Percentiles rank a stretch among this genome's conserved stretches.
These are phyloP conservation scores for Chlorella variabilis DNA, from an alignment of 163 green algal species.

Conservation along the genomic window DNA sequence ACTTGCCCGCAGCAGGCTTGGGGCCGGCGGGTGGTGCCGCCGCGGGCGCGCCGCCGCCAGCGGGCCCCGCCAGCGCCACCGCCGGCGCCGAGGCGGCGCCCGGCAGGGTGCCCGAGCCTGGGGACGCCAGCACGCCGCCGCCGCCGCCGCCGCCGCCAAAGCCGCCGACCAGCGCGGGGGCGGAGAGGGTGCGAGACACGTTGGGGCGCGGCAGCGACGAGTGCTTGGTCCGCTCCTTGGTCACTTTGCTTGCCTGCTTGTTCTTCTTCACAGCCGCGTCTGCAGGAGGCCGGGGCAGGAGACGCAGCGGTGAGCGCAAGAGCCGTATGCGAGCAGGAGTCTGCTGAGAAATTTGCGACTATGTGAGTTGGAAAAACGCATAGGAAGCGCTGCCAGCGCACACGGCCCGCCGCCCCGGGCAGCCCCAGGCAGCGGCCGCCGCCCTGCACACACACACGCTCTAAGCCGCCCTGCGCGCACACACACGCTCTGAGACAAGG, in stretches of 20 bases:
- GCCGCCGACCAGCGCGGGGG: not conserved
- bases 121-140: not conserved
- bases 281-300: conserved; percentile 1
- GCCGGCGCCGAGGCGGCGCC: conserved; percentile 4
- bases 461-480: too few species aligned
- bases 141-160: not conserved
- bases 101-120: not conserved
- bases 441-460: too few species aligned
- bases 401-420: too few species aligned
- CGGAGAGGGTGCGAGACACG: not conserved
- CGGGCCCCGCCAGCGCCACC: not conserved
- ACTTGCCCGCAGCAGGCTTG: not conserved
- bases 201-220: not conserved
- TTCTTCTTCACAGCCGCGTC: conserved; percentile 11
- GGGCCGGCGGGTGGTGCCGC: not conserved
- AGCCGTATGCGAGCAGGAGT: too few species aligned
- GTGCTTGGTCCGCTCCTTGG: conserved; percentile 22
- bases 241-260: conserved; percentile 22
- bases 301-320: not conserved
- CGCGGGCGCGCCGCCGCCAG: not conserved
- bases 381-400: too few species aligned
- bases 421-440: too few species aligned
- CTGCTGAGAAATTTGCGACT: too few species aligned
- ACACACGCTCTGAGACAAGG: too few species aligned
- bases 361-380: too few species aligned